phyloP scores from a whole-genome alignment of 2,329 filamentous ascomycete genomes.

The Juglanconis oblonga region DNA sequence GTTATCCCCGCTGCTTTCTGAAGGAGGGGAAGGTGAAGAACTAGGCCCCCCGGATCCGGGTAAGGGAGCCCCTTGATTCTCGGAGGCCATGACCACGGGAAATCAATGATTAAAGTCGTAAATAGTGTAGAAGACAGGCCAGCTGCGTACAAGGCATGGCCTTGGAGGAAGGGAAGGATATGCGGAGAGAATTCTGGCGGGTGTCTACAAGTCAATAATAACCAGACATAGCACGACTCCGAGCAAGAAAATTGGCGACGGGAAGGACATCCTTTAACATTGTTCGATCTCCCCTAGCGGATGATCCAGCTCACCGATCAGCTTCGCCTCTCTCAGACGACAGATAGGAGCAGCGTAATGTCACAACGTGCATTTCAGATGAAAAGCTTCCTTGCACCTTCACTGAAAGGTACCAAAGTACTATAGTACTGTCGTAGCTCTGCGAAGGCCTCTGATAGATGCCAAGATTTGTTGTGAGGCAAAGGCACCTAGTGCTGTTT shows the following conservation, averaged over 20 bases:
- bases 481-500: constrained; percentile 3
- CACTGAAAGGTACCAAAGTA: too few species aligned
- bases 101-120: not conserved
- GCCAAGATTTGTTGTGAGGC: not conserved
- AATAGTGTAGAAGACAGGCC: constrained; percentile 5
- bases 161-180: not conserved
- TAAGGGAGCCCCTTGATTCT: too few species aligned
- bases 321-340: not conserved
- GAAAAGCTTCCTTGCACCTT: not conserved
- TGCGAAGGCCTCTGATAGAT: not conserved
- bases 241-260: not conserved
- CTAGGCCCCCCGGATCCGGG: not conserved
- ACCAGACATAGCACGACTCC: too few species aligned
- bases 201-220: too few species aligned
- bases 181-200: not conserved
- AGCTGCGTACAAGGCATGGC: constrained; percentile 5
- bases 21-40: not conserved
- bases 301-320: not conserved
- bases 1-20: too few species aligned
- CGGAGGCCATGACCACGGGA: not conserved
- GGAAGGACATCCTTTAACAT: not conserved
- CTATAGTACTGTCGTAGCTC: not conserved
- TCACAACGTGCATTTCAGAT: constrained; percentile 1
- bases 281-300: not conserved
- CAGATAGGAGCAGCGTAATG: not conserved